Base-by-base conservation (phyloP, 805 yeast species). In the Cyberlindnera subsufficiens region DNA sequence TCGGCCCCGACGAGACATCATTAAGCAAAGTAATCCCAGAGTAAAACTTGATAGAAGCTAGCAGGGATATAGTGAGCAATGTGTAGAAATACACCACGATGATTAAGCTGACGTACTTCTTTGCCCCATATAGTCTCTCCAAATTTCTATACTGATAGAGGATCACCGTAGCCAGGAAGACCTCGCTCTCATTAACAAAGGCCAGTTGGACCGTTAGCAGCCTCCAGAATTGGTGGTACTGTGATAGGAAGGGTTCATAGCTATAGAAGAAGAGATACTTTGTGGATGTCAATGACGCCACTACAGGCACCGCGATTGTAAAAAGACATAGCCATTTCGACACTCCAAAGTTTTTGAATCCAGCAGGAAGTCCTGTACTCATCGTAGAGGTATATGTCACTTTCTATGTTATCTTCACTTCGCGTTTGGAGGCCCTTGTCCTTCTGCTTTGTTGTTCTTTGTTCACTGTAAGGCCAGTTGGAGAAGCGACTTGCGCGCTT, bases 61-160 rank as follows among this genome's bases (percentile, higher is more conserved):
- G 31, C 3, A 46, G 16, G 1, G 44, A 16, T 17, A 49, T 40
- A 1, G 48, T 9, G 0, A 55, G 15, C 15, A 54, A 11, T 4
- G 47, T 49, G 38, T 58, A 56, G 22, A 36, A 5, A 15, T 45
- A 51, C 5, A 45, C 32, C 10, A 56, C 44, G 1, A 45, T 20
- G 6, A 58, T 35, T 15, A 47, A 15, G 8, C 61, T 55, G 16
- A 63, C 51, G 44, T 53, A 69, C 42, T 63, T 66, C 19, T 61
- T 58, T 3, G 69, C 54, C 3, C 71, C 69, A 15, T 60, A 50
- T 25, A 67, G 41, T 39, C 74, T 55, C 39, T 69, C 74, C 15
- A 69, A 44, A 16, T 51, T 59, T 8, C 74, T 55, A 35, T 64
- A 54, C 33, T 67, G 66, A 44, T 69, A 69, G 7, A 68, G 40